These are phyloP conservation scores for Beauveria asiatica DNA, from an alignment of 2,329 filamentous ascomycete species.

Conservation along the genomic window DNA sequence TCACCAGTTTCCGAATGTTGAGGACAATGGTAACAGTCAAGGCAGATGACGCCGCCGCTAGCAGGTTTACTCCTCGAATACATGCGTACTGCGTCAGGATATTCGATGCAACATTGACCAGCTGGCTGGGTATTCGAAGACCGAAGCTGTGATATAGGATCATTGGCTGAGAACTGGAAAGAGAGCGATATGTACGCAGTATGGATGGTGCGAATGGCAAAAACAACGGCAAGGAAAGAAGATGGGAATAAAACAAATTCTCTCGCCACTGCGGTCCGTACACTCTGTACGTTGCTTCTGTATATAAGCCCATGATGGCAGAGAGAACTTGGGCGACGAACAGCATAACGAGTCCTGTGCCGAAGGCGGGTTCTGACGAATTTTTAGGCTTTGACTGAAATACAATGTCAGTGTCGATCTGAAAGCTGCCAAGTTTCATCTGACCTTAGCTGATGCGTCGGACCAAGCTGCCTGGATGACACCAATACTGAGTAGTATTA, in stretches of 20 bases:
- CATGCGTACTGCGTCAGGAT: constrained; percentile 89
- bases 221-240: constrained; percentile 70
- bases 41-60: constrained; percentile 80
- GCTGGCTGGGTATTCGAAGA: constrained; percentile 51
- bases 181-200: constrained; percentile 51
- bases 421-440: constrained; percentile 11
- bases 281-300: constrained; percentile 76
- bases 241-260: constrained; percentile 87
- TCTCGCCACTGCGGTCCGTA: constrained; percentile 92
- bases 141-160: constrained; percentile 5
- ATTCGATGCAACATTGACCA: constrained; percentile 64
- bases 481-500: constrained; percentile 73
- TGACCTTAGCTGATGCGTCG: constrained; percentile 75
- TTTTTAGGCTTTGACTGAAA: neutral
- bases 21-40: constrained; percentile 94
- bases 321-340: constrained; percentile 84
- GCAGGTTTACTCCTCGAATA: constrained; percentile 91
- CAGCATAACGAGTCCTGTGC: constrained; percentile 69
- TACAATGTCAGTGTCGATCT: constrained; percentile 11
- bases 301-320: constrained; percentile 91
- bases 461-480: constrained; percentile 85
- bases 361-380: constrained; percentile 23
- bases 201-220: constrained; percentile 62
- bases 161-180: constrained; percentile 57
- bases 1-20: constrained; percentile 90